phyloP scores from a whole-genome alignment of 805 yeast species.

The Candida stauntonica region DNA sequence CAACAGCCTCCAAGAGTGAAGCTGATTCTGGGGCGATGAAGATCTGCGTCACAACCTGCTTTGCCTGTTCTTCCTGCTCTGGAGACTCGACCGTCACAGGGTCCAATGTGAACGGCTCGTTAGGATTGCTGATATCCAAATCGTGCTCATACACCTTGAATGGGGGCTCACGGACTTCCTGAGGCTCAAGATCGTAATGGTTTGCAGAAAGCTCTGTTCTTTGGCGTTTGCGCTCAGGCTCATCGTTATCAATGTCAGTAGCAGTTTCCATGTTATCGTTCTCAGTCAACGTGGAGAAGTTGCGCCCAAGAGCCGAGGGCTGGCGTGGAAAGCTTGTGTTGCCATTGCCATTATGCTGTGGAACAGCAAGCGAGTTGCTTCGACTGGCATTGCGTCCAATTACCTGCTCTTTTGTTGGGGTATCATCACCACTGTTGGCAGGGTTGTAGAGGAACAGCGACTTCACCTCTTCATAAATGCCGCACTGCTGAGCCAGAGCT shows the following conservation, averaged over 20 bases:
- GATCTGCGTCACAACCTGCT: constrained; percentile 44
- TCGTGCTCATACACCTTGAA: constrained; percentile 35
- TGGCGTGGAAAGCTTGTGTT: constrained; percentile 19
- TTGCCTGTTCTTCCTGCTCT: constrained; percentile 38
- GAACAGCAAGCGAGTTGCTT: constrained; percentile 3
- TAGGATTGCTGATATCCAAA: constrained; percentile 35
- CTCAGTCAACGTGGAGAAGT: constrained; percentile 31
- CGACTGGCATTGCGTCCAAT: constrained; percentile 26
- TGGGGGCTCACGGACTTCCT: constrained; percentile 7
- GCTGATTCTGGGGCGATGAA: constrained; percentile 41
- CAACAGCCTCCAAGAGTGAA: constrained; percentile 29
- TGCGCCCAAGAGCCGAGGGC: constrained; percentile 23
- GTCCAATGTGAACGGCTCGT: constrained; percentile 44
- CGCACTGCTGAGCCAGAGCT: constrained; percentile 49
- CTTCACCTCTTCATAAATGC: constrained; percentile 56
- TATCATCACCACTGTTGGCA: constrained; percentile 31
- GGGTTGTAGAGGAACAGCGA: constrained; percentile 56
- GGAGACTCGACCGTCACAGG: constrained; percentile 35
- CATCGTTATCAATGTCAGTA: constrained; percentile 6
- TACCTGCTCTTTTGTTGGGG: constrained; percentile 48
- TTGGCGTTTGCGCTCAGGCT: constrained; percentile 7
- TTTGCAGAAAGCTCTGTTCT: neutral
- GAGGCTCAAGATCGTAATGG: constrained; percentile 4
- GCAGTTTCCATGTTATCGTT: constrained; percentile 25
- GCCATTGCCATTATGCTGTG: constrained; percentile 8